Evolutionary conservation across 177 flowering plant species (phyloP).

Genomic region (Vitis hybrid): DNA sequence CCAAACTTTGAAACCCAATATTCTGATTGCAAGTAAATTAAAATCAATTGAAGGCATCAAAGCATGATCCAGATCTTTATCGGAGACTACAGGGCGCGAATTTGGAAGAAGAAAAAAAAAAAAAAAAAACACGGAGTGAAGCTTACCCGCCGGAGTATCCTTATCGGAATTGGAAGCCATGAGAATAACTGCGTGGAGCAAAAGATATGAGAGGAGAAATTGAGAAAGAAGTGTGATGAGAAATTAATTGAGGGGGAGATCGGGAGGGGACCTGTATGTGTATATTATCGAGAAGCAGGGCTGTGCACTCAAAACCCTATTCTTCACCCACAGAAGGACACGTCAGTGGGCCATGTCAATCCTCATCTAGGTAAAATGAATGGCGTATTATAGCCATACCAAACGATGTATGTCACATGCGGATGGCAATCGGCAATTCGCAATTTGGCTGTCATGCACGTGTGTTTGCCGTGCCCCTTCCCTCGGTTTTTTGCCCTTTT

Average conservation of each 20-base stretch:
- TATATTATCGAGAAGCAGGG: not conserved
- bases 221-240: not conserved
- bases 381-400: not conserved
- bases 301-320: not conserved
- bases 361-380: slow-evolving; percentile 12
- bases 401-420: no score
- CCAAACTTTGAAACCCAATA: no score
- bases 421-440: no score
- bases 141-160: slow-evolving; percentile 20
- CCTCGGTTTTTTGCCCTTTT: no score
- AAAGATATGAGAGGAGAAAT: not conserved
- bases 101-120: not conserved
- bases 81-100: not conserved
- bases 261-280: not conserved
- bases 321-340: not conserved
- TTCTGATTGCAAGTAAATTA: no score
- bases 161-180: slow-evolving; percentile 33
- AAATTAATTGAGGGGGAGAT: not conserved
- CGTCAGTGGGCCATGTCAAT: slow-evolving; percentile 22
- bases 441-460: no score
- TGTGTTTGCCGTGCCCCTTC: no score
- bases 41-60: not conserved
- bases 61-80: not conserved
- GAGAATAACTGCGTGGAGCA: slow-evolving; percentile 7
- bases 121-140: not conserved